Evolutionary conservation across 495 filamentous ascomycete genomes (phyloP).

Genomic region (Geopyxis carbonaria): DNA sequence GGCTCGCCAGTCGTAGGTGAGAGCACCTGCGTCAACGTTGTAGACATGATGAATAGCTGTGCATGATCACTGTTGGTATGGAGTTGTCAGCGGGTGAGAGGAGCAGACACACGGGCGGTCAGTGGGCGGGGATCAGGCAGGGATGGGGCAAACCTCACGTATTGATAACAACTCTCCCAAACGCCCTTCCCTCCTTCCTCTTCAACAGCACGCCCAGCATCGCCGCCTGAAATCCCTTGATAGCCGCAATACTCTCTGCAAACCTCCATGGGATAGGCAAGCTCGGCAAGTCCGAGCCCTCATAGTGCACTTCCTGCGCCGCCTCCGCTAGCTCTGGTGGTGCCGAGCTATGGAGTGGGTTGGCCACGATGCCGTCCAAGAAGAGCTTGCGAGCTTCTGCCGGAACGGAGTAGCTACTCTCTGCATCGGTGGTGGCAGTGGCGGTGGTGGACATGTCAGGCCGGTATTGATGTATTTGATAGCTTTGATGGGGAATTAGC

Average conservation of each 20-base stretch:
- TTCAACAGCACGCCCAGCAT: conserved; percentile 20
- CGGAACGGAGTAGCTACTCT: conserved; percentile 24
- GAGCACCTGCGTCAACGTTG: conserved; percentile 13
- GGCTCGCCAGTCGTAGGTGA: conserved; percentile 20
- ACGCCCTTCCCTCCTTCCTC: conserved; percentile 21
- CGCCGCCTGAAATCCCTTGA: conserved; percentile 24
- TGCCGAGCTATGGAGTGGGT: conserved; percentile 14
- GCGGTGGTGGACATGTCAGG: too few relatives aligned
- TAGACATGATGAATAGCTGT: conserved; percentile 28
- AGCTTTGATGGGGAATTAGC: too few relatives aligned
- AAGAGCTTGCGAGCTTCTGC: conserved; percentile 14
- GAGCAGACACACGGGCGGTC: too few relatives aligned
- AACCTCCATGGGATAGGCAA: conserved; percentile 27
- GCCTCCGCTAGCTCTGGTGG: conserved; percentile 5
- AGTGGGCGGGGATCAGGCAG: too few relatives aligned
- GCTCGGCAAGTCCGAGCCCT: conserved; percentile 12
- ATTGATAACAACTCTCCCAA: conserved; percentile 1
- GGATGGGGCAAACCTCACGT: too few relatives aligned
- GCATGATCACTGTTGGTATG: conserved; percentile 24
- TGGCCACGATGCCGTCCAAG: conserved; percentile 18
- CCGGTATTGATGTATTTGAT: too few relatives aligned
- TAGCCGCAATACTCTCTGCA: conserved; percentile 23
- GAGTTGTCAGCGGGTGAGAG: too few relatives aligned
- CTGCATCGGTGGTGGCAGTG: too few relatives aligned
- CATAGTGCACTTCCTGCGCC: conserved; percentile 10